A percentile compares a stretch with the other conserved stretches of the same genome.
Evolutionary conservation across 2,329 filamentous ascomycete species (phyloP).

Genomic region (Chaetomium globosum): DNA sequence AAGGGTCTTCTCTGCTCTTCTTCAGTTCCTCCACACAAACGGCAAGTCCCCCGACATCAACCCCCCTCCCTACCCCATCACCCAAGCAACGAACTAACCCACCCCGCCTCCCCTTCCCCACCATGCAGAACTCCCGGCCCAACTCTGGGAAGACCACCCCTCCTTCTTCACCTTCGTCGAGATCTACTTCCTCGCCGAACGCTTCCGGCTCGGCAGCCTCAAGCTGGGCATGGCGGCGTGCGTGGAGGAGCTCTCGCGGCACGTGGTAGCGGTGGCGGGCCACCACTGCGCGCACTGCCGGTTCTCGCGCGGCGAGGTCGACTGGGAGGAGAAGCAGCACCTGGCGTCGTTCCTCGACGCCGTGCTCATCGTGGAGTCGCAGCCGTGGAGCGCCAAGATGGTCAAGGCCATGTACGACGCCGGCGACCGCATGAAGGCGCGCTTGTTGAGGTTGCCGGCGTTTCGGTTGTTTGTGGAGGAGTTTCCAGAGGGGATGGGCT

Average conservation of each 20-base stretch:
- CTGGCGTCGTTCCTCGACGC: constrained; percentile 23
- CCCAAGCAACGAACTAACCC: background rate
- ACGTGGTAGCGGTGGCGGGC: constrained; percentile 1
- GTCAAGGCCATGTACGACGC: constrained; percentile 26
- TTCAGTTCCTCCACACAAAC: constrained; percentile 21
- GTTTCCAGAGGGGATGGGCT: constrained; percentile 11
- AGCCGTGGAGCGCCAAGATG: constrained; percentile 23
- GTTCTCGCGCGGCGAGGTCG: background rate
- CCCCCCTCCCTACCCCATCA: background rate
- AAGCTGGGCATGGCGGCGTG: background rate
- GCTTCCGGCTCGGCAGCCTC: constrained; percentile 8
- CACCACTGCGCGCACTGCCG: constrained; percentile 17
- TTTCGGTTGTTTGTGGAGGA: constrained; percentile 16
- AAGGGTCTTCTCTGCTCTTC: constrained; percentile 5
- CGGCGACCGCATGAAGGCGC: constrained; percentile 18
- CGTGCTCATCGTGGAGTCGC: constrained; percentile 12
- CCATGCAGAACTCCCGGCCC: constrained; percentile 16
- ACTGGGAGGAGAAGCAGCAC: constrained; percentile 15
- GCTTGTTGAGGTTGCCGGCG: background rate
- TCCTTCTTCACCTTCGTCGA: constrained; percentile 21
- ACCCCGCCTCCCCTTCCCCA: background rate
- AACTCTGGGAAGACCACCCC: constrained; percentile 13
- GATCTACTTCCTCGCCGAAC: constrained; percentile 21
- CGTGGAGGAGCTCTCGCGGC: constrained; percentile 16
- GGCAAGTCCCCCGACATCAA: background rate